Conservation (phyloP, 1,284 basidiomycete species). For the Xerocomus nothofagi region DNA sequence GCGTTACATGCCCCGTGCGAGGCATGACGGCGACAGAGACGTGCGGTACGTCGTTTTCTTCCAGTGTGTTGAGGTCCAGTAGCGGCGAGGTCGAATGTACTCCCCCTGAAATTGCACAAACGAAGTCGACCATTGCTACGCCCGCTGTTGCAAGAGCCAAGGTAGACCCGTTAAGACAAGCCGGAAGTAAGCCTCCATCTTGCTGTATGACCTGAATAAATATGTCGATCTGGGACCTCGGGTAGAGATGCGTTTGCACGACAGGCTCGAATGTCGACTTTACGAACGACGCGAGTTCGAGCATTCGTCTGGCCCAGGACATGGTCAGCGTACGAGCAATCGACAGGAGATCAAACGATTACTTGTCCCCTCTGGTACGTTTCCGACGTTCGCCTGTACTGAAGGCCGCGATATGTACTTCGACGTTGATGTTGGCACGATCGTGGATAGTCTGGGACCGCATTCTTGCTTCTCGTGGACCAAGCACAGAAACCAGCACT, state of each 20-base stretch:
- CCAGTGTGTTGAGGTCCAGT: conserved; percentile 83
- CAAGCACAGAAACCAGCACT: conserved; percentile 85
- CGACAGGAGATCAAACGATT: not conserved
- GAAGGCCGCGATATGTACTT: conserved; percentile 84
- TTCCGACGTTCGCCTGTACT: conserved; percentile 80
- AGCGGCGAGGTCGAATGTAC: conserved; percentile 77
- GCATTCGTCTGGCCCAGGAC: conserved; percentile 63
- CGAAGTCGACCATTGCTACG: conserved; percentile 88
- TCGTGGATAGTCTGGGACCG: conserved; percentile 77
- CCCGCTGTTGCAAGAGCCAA: conserved; percentile 90
- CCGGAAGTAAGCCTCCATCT: conserved; percentile 91
- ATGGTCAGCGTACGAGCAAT: conserved; percentile 9
- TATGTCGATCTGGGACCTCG: conserved; percentile 92
- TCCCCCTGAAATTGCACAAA: conserved; percentile 83
- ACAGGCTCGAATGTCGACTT: conserved; percentile 96
- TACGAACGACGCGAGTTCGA: conserved; percentile 85
- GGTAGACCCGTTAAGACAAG: conserved; percentile 93
- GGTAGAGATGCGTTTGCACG: conserved; percentile 87
- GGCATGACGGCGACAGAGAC: conserved; percentile 90
- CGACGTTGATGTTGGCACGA: conserved; percentile 82
- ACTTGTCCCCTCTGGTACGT: conserved; percentile 83
- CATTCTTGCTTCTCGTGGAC: conserved; percentile 85
- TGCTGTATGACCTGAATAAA: conserved; percentile 91
- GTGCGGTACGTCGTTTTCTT: conserved; percentile 89
- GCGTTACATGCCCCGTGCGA: conserved; percentile 76